phyloP scores from a whole-genome alignment of 2,329 filamentous ascomycete species.

The Aspergillus brunneoviolaceus region DNA sequence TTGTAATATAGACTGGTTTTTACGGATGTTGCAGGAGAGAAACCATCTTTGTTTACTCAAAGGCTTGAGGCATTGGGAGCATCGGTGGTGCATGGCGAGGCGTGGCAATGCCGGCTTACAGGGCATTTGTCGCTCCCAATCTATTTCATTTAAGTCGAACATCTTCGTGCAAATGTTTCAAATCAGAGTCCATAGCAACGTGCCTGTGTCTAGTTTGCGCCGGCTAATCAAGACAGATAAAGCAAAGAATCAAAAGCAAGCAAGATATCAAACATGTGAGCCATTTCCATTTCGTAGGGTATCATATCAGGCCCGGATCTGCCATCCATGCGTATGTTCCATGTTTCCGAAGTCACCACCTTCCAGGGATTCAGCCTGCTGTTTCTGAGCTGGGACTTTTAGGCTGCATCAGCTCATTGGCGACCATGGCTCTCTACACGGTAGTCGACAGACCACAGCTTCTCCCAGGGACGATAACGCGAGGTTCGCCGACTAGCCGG shows the following conservation, averaged over 20 bases:
- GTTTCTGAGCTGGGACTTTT: not conserved
- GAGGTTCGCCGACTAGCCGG: slow-evolving; percentile 23
- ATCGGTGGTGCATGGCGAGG: not conserved
- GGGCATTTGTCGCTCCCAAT: not conserved
- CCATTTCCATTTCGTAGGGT: slow-evolving; percentile 17
- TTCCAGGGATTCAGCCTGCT: not conserved
- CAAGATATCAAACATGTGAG: not conserved
- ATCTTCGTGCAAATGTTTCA: no score
- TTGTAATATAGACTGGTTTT: not conserved
- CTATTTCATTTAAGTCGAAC: not conserved
- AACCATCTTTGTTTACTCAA: not conserved
- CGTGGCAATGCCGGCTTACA: not conserved
- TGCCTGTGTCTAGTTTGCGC: not conserved
- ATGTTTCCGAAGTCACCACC: not conserved
- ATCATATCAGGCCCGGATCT: slow-evolving; percentile 19
- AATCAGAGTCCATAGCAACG: not conserved
- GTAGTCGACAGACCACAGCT: slow-evolving; percentile 46
- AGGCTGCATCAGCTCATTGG: not conserved
- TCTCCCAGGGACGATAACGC: slow-evolving; percentile 42
- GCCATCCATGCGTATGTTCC: not conserved
- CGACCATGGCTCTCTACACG: slow-evolving; percentile 30
- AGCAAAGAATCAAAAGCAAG: not conserved
- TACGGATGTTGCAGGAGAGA: not conserved
- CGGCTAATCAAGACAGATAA: not conserved
- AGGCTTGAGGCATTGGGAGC: not conserved